These are phyloP conservation scores for Paraglomus brasilianum DNA, from an alignment of 192 early-diverging fungal species.

Conservation along the genomic window DNA sequence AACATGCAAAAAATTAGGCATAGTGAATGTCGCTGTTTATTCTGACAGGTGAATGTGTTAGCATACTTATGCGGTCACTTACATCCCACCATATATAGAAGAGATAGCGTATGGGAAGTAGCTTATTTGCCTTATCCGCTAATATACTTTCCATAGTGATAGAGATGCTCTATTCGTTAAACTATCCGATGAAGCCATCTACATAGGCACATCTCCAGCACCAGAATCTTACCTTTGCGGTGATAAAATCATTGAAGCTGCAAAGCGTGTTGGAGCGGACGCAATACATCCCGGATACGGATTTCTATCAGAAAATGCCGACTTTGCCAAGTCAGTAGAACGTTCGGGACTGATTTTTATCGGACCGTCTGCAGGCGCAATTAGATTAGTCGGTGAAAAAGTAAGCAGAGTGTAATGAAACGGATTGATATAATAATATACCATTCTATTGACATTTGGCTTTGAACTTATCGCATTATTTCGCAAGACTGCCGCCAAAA, in stretches of 20 bases:
- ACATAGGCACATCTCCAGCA: slow-evolving; percentile 53
- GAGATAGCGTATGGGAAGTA: too few relatives aligned
- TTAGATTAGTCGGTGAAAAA: slow-evolving; percentile 63
- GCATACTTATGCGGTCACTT: not conserved
- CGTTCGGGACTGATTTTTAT: slow-evolving; percentile 56
- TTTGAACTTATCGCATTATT: not conserved
- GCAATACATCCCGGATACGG: slow-evolving; percentile 65
- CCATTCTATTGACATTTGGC: too few relatives aligned
- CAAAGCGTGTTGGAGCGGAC: slow-evolving; percentile 47
- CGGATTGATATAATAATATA: too few relatives aligned
- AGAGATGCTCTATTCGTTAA: slow-evolving; percentile 50
- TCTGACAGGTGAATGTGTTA: slow-evolving; percentile 47
- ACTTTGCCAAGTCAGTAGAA: slow-evolving; percentile 51
- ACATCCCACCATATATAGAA: too few relatives aligned
- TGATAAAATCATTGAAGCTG: slow-evolving; percentile 53
- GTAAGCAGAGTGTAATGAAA: slow-evolving; percentile 3
- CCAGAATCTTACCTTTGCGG: slow-evolving; percentile 55
- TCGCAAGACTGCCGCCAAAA: slow-evolving; percentile 52
- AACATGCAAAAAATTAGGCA: slow-evolving; percentile 63
- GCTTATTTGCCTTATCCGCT: not conserved
- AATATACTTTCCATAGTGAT: slow-evolving; percentile 39
- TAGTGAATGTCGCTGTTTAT: slow-evolving; percentile 64
- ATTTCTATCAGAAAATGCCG: slow-evolving; percentile 61
- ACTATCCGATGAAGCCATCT: slow-evolving; percentile 55
- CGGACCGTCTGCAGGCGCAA: slow-evolving; percentile 55